Evolutionary conservation across 2,329 filamentous ascomycete genomes (phyloP).

Genomic region (Talaromyces funiculosus): DNA sequence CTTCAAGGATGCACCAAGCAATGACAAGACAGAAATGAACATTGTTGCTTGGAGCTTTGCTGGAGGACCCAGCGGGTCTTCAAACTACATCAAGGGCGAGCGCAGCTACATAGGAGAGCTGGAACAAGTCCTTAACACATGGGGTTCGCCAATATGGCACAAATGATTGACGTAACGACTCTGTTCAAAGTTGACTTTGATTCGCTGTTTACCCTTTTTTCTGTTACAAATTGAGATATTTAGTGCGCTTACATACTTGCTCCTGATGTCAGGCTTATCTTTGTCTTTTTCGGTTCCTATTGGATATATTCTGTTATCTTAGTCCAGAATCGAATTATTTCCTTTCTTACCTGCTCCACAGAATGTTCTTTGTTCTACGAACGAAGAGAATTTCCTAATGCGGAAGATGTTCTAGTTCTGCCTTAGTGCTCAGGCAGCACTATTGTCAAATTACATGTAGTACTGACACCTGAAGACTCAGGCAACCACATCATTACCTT

Average conservation of each 20-base stretch:
- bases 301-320: not conserved
- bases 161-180: not conserved
- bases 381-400: constrained; percentile 5
- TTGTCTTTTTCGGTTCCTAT: not conserved
- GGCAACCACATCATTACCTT: not conserved
- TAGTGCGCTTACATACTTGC: not conserved
- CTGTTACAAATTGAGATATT: not conserved
- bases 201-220: not conserved
- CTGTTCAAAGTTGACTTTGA: not conserved
- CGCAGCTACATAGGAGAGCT: constrained; percentile 11
- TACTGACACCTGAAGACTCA: constrained; percentile 4
- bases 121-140: constrained; percentile 2
- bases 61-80: not conserved
- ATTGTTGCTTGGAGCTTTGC: constrained; percentile 13
- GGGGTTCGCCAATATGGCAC: constrained; percentile 1
- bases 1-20: not conserved
- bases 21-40: constrained; percentile 7
- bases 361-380: not conserved
- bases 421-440: not conserved
- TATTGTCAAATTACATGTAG: too few species aligned
- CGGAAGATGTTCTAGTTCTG: not conserved
- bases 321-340: not conserved
- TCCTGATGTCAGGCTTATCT: not conserved
- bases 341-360: not conserved
- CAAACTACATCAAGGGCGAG: constrained; percentile 12